Evolutionary conservation across 495 filamentous ascomycete genomes (phyloP), one percentile per base, ranked within the genome.

Genomic region (Penicillium longicatenatum): DNA sequence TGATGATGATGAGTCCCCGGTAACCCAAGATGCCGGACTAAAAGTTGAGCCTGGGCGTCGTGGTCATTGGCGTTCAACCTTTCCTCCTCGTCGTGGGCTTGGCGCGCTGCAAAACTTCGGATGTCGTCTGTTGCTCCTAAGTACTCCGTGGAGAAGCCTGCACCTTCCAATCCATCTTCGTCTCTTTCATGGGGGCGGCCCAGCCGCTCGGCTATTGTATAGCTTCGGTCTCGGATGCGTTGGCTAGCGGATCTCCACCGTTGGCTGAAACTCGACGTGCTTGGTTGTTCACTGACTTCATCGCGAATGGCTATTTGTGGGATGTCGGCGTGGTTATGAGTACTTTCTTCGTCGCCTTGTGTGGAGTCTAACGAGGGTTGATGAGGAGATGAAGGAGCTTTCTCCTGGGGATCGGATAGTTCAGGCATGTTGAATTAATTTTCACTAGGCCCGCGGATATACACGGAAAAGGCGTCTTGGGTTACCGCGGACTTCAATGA

Each of bases 91-190:
- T 69, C 64, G 0, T 42, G 37, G 24, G 63, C 59, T 19, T 55
- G 55, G 24, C 63, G 65, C 16, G 55, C 67, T 19, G 51, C 37
- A 24, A 45, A 64, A n/a, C 63, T 60, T 30, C 47, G 52, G 8
- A 71, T 50, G 37, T 73, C 70, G 22, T 73, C 70, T 0, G 61
- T 67, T 12, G 69, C 69, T 2, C 64, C 69, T 29, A 68, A 71
- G 22, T 59, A 47, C 29, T 73, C 70, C 9, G 70, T 65, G 9
- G 57, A 55, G 11, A 62, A 55, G n/a, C 58, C 54, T 0, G 63
- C 56, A 16, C 45, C 45, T 50, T 70, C 65, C 49, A 73, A 58
- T 0, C 64, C 68, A 60, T 71, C 68, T 6, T 59, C 69, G 1
- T 62, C 58, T 47, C 60, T 49, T 44, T 64, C 69, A 51, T 64